Percentiles rank a stretch among this genome's conserved stretches.
phyloP scores from a whole-genome alignment of 768 basidiomycete species.

The Tremella mesenterica region DNA sequence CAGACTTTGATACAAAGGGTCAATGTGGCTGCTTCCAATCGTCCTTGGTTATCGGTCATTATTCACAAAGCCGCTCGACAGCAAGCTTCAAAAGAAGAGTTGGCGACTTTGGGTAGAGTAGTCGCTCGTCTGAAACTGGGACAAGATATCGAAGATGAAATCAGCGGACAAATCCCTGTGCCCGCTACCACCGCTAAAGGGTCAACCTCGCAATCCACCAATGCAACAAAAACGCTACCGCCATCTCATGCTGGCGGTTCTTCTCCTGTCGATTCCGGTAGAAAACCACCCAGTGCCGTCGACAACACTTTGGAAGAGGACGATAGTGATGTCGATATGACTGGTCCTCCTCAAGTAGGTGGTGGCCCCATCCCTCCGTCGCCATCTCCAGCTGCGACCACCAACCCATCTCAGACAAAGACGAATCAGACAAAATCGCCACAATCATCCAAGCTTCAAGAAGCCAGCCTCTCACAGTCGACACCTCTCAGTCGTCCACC shows the following conservation, averaged over 20 bases:
- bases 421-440: not conserved
- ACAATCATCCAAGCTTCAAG: no score
- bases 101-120: slow-evolving; percentile 25
- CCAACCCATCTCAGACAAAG: not conserved
- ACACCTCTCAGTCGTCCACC: no score
- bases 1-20: slow-evolving; percentile 30
- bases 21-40: slow-evolving; percentile 28
- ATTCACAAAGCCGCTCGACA: slow-evolving; percentile 40
- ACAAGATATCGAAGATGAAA: slow-evolving; percentile 22
- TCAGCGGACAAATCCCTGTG: slow-evolving; percentile 10
- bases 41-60: slow-evolving; percentile 32
- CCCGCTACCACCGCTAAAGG: not conserved
- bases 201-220: not conserved
- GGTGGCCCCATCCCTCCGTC: slow-evolving; percentile 19
- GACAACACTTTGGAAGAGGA: slow-evolving; percentile 13
- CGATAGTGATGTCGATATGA: slow-evolving; percentile 20
- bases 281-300: not conserved
- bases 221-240: not conserved
- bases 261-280: not conserved
- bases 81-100: slow-evolving; percentile 29
- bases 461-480: no score
- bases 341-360: slow-evolving; percentile 31
- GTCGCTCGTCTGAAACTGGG: slow-evolving; percentile 27
- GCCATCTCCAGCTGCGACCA: not conserved
- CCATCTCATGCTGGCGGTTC: not conserved